These are phyloP conservation scores for Gracilaria gracilis DNA, from an alignment of 23 red algal species.

Conservation along the genomic window DNA sequence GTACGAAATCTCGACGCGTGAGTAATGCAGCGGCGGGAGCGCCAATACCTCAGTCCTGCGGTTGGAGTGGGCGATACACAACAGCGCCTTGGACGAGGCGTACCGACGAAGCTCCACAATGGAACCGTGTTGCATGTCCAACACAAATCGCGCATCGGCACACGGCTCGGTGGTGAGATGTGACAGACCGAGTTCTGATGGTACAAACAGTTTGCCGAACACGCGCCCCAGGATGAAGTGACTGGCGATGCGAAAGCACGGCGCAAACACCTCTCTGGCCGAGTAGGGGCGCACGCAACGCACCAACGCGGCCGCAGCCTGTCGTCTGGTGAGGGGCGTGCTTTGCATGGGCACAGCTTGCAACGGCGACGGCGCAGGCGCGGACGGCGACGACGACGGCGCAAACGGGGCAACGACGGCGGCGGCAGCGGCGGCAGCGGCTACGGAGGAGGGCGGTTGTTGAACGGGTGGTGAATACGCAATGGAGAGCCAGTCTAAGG, in stretches of 20 bases:
- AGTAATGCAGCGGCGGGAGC: slow-evolving; percentile 33
- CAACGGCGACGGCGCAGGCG: too few relatives aligned
- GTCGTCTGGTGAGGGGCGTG: slow-evolving; percentile 15
- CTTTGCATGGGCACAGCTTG: background rate
- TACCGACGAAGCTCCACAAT: slow-evolving; percentile 62
- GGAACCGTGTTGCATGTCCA: slow-evolving; percentile 51
- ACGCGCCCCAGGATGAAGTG: slow-evolving; percentile 34
- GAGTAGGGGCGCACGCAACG: slow-evolving; percentile 44
- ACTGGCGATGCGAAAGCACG: slow-evolving; percentile 45
- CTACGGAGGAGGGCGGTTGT: background rate
- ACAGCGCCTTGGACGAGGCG: slow-evolving; percentile 29
- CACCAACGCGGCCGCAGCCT: slow-evolving; percentile 36
- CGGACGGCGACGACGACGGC: too few relatives aligned
- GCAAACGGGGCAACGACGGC: too few relatives aligned
- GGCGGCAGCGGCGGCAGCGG: too few relatives aligned
- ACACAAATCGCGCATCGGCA: slow-evolving; percentile 55
- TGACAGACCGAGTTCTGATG: slow-evolving; percentile 36
- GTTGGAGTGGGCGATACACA: slow-evolving; percentile 49
- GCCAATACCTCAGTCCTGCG: slow-evolving; percentile 25
- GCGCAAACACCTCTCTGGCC: slow-evolving; percentile 32
- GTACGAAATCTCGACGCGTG: slow-evolving; percentile 42
- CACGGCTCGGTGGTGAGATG: slow-evolving; percentile 46
- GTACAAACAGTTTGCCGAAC: slow-evolving; percentile 40
- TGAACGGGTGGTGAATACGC: slow-evolving; percentile 30
- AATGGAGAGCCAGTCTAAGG: slow-evolving; percentile 54